A percentile compares a stretch with the other conserved stretches of the same genome.
phyloP scores from a whole-genome alignment of 2,329 filamentous ascomycete species.

The Polytolypa hystricis region DNA sequence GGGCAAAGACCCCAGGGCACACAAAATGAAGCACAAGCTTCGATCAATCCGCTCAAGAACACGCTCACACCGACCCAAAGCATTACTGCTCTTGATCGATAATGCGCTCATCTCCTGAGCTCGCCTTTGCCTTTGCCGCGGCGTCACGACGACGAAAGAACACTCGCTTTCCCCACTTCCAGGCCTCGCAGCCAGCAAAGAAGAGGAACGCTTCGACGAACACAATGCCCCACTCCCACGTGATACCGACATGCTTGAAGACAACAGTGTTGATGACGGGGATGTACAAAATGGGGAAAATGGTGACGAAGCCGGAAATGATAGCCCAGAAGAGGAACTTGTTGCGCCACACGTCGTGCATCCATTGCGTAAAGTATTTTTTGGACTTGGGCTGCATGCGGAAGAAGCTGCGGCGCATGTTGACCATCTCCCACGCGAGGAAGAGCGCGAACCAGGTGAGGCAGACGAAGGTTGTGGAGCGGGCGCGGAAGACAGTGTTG shows the following conservation, averaged over 20 bases:
- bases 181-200: slow-evolving; percentile 52
- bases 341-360: slow-evolving; percentile 58
- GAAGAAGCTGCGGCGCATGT: slow-evolving; percentile 64
- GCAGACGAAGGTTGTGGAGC: slow-evolving; percentile 62
- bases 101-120: slow-evolving; percentile 3
- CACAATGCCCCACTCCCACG: slow-evolving; percentile 60
- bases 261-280: slow-evolving; percentile 55
- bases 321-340: slow-evolving; percentile 60
- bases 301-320: slow-evolving; percentile 44
- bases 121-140: background rate
- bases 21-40: too few species aligned
- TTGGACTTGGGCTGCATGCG: slow-evolving; percentile 55
- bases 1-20: too few species aligned
- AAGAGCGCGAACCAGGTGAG: slow-evolving; percentile 68
- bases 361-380: slow-evolving; percentile 54
- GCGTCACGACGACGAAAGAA: slow-evolving; percentile 33
- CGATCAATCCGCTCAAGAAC: too few species aligned
- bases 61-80: too few species aligned
- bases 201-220: slow-evolving; percentile 52
- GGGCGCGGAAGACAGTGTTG: slow-evolving; percentile 56
- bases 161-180: slow-evolving; percentile 56
- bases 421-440: slow-evolving; percentile 67
- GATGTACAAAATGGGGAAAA: slow-evolving; percentile 56
- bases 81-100: slow-evolving; percentile 3
- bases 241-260: slow-evolving; percentile 55